A percentile compares a stretch with the other conserved stretches of the same genome.
These are phyloP conservation scores for Pleurotus ostreatus DNA, from an alignment of 768 basidiomycete genomes.

Conservation along the genomic window DNA sequence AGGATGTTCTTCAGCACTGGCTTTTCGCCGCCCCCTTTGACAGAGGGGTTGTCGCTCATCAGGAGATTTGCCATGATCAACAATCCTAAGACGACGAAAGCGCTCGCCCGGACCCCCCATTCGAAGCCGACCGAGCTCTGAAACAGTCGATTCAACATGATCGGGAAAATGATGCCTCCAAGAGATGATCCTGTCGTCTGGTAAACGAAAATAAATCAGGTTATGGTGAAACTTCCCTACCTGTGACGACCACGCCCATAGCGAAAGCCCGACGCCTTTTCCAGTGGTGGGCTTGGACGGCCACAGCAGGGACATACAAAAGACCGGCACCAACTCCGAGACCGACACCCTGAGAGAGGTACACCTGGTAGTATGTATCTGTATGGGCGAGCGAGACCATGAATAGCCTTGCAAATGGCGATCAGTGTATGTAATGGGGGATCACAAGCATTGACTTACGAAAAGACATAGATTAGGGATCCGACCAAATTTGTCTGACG, in stretches of 20 bases:
- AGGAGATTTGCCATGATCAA: constrained; percentile 33
- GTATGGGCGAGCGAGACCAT: constrained; percentile 28
- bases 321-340: constrained; percentile 38
- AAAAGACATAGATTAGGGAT: constrained; percentile 23
- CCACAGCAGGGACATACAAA: constrained; percentile 40
- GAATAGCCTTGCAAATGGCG: constrained; percentile 16
- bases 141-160: constrained; percentile 48
- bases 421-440: constrained; percentile 1
- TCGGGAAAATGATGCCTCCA: constrained; percentile 48
- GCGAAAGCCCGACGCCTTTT: constrained; percentile 34
- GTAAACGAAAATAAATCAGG: too few species aligned
- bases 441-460: constrained; percentile 11
- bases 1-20: not conserved
- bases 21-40: not conserved
- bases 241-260: constrained; percentile 43
- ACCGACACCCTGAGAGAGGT: constrained; percentile 40
- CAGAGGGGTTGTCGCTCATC: constrained; percentile 22
- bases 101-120: constrained; percentile 39
- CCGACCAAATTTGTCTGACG: constrained; percentile 19
- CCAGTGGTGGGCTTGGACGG: constrained; percentile 45
- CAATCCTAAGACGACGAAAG: constrained; percentile 30
- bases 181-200: constrained; percentile 32
- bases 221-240: not conserved
- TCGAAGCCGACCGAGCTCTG: constrained; percentile 37
- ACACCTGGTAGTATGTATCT: constrained; percentile 35